Conservation (phyloP, 371 early-diverging fungal species). For the Lichtheimia hyalospora region DNA sequence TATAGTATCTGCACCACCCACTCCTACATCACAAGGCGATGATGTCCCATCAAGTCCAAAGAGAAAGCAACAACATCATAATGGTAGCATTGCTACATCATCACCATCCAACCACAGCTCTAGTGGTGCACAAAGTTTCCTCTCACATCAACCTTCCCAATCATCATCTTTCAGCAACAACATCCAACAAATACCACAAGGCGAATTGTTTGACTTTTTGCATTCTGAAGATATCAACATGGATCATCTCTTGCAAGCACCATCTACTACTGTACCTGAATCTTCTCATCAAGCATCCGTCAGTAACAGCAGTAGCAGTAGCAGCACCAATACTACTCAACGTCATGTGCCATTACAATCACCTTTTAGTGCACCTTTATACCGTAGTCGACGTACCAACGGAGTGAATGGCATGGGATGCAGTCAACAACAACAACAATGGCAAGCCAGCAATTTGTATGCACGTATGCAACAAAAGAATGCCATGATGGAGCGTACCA, state of each 20-base stretch:
- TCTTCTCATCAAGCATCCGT: too few species aligned
- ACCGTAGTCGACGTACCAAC: slow-evolving; percentile 9
- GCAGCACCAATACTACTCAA: too few species aligned
- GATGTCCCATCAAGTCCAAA: slow-evolving; percentile 24
- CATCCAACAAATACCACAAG: slow-evolving; percentile 20
- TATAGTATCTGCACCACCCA: slow-evolving; percentile 45
- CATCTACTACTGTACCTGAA: not conserved
- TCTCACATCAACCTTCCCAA: slow-evolving; percentile 7
- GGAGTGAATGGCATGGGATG: not conserved
- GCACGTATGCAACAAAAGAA: slow-evolving; percentile 35
- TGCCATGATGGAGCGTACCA: slow-evolving; percentile 20
- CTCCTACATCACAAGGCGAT: slow-evolving; percentile 41
- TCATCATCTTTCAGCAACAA: not conserved
- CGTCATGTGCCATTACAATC: not conserved
- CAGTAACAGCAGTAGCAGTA: too few species aligned
- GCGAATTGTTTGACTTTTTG: slow-evolving; percentile 18
- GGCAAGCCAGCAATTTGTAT: slow-evolving; percentile 26
- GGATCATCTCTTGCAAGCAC: slow-evolving; percentile 25
- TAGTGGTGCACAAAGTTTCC: not conserved
- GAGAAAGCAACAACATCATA: not conserved
- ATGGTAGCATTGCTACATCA: not conserved
- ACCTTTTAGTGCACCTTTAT: slow-evolving; percentile 7
- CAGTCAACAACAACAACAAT: slow-evolving; percentile 19
- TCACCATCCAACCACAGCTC: slow-evolving; percentile 2
- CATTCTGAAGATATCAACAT: slow-evolving; percentile 16